Evolutionary conservation across 2,329 filamentous ascomycete species (phyloP).

Genomic region (Phyllosticta paracitricarpa): DNA sequence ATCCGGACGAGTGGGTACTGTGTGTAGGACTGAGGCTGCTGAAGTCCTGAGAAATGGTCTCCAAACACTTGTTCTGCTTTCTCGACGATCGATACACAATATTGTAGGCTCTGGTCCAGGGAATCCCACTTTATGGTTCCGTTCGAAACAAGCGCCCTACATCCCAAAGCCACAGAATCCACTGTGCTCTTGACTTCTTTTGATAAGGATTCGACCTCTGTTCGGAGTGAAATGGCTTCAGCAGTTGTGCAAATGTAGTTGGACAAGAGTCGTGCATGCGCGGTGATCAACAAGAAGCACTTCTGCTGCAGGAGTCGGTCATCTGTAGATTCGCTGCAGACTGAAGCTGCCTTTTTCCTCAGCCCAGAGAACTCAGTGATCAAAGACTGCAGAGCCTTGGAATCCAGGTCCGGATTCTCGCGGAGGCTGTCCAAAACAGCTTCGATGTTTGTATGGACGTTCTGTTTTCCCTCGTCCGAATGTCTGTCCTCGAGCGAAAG

Average conservation of each 20-base stretch:
- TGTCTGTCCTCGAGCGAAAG: constrained; percentile 21
- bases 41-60: constrained; percentile 2
- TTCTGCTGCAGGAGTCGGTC: constrained; percentile 6
- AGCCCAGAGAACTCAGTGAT: constrained; percentile 20
- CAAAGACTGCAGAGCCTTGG: constrained; percentile 24
- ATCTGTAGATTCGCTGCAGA: constrained; percentile 13
- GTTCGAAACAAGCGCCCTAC: constrained; percentile 18
- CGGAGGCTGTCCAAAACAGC: constrained; percentile 19
- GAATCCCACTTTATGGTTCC: constrained; percentile 20
- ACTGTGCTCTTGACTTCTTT: constrained; percentile 24
- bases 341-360: constrained; percentile 18
- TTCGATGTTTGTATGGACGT: constrained; percentile 15
- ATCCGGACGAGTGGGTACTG: constrained; percentile 47
- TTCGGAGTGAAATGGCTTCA: constrained; percentile 16
- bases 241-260: constrained; percentile 20
- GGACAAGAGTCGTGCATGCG: constrained; percentile 23
- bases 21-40: constrained; percentile 11
- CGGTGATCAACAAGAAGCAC: constrained; percentile 17
- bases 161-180: constrained; percentile 26
- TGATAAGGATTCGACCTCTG: constrained; percentile 16
- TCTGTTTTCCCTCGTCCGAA: constrained; percentile 14
- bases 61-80: constrained; percentile 17
- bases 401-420: constrained; percentile 22
- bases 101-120: constrained; percentile 23
- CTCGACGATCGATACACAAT: constrained; percentile 20